Evolutionary conservation across 495 filamentous ascomycete species (phyloP).

Genomic region (Oleoguttula mirabilis): DNA sequence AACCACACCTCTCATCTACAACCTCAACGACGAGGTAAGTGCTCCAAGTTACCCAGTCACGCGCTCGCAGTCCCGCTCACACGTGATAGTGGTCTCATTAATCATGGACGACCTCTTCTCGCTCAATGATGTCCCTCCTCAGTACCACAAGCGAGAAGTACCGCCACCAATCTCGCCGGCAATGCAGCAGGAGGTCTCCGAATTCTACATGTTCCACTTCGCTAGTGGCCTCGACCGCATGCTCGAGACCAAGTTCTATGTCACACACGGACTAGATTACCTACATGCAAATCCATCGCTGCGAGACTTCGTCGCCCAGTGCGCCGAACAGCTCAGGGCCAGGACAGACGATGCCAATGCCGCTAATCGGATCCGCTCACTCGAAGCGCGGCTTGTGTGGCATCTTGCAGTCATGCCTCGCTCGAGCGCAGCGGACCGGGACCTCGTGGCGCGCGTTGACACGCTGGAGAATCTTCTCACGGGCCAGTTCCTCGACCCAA

Average conservation of each 20-base stretch:
- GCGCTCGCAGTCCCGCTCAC: neutral
- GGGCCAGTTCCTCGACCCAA: constrained; percentile 49
- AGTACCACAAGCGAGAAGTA: constrained; percentile 30
- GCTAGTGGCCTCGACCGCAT: constrained; percentile 64
- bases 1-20: neutral
- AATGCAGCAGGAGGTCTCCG: constrained; percentile 55
- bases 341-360: constrained; percentile 26
- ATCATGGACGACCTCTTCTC: constrained; percentile 66
- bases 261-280: constrained; percentile 38
- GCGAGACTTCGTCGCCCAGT: constrained; percentile 15
- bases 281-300: constrained; percentile 37
- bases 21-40: constrained; percentile 10
- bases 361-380: constrained; percentile 19
- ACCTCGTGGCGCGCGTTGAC: constrained; percentile 53
- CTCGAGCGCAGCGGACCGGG: constrained; percentile 13
- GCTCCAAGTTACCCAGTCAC: constrained; percentile 1
- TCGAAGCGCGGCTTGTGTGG: constrained; percentile 31
- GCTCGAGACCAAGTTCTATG: constrained; percentile 78
- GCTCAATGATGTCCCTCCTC: constrained; percentile 50
- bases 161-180: constrained; percentile 44
- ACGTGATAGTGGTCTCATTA: constrained; percentile 29
- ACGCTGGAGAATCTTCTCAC: constrained; percentile 66
- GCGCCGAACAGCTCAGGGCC: constrained; percentile 48
- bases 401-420: constrained; percentile 26
- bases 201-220: constrained; percentile 65